These are phyloP conservation scores for Citrus trifoliata DNA, from an alignment of 345 rosid genomes.

Conservation along the genomic window DNA sequence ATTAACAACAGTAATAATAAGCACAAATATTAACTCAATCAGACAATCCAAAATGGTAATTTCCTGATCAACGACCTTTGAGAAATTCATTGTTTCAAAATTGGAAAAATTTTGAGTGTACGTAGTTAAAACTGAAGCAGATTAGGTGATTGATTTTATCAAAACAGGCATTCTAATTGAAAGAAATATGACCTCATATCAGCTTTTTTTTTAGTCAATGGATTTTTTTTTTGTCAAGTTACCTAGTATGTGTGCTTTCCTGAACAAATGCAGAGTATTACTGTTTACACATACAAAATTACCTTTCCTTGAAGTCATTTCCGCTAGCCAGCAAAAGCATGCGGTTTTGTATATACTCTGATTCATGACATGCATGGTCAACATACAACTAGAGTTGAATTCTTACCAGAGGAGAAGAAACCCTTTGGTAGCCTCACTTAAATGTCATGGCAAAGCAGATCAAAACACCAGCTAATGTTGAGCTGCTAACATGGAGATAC, in stretches of 20 bases:
- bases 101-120: no score
- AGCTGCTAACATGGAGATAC: background rate
- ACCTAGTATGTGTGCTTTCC: background rate
- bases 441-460: constrained; percentile 9
- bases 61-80: no score
- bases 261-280: background rate
- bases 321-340: constrained; percentile 4
- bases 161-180: no score
- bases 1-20: no score
- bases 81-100: no score
- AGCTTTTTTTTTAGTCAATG: background rate
- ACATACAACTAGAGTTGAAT: background rate
- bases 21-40: no score
- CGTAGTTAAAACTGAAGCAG: no score
- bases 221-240: background rate
- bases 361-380: background rate
- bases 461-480: background rate
- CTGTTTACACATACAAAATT: background rate
- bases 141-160: no score
- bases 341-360: background rate
- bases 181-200: no score
- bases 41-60: no score
- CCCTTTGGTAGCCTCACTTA: background rate
- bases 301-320: constrained; percentile 13
- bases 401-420: background rate